Base-by-base conservation (phyloP, 768 basidiomycete genomes). In the Krasilnikovozyma curviuscula region DNA sequence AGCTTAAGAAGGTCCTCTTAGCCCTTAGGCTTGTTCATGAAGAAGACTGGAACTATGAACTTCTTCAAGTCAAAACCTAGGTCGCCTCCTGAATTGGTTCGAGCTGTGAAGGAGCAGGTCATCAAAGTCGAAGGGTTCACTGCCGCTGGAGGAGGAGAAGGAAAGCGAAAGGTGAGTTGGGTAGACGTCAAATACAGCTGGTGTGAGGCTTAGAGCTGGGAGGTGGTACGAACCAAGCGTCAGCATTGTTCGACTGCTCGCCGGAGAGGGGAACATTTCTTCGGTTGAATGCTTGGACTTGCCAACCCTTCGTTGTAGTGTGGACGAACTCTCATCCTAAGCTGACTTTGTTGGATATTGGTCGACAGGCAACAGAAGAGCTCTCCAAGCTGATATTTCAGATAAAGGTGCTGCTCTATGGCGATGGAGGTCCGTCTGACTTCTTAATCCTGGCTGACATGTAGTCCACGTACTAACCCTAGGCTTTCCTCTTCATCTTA, bases 341-440 rank as follows among this genome's bases (percentile, higher is more conserved):
- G 29, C 35, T 34, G 35, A 45, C 40, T 40, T 25, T 48, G 38
- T 25, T 24, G 48, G 12, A 25, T 41, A 23, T 37, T 25, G 31
- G 40, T 14, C 58, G 19, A 2, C 25, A 93, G 86, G 82, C 85
- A 6, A 76, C 71, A 64, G 88, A 93, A 54, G 88, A 91, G 54
- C 76, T 88, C 16, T 77, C 79, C 16, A 86, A 84, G 71, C 80
- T 81, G 63, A 70, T 91, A 29, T 79, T 83, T 59, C 83, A 84
- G 63, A 81, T 91, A 66, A 93, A 93, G 68, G 71, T 71, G 13
- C 74, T 89, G 57, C 71, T 93, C 40, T 79, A 77, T 49, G 85
- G 86, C 46, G 88, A 91, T 59, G 79, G 82, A 50, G 88, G 85
- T 83, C 54, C 51, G 73, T 65, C 30, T 21, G 5, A 7, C 7